Base-by-base conservation (phyloP, 2,329 filamentous ascomycete genomes). In the Ophiosphaerella korrae region DNA sequence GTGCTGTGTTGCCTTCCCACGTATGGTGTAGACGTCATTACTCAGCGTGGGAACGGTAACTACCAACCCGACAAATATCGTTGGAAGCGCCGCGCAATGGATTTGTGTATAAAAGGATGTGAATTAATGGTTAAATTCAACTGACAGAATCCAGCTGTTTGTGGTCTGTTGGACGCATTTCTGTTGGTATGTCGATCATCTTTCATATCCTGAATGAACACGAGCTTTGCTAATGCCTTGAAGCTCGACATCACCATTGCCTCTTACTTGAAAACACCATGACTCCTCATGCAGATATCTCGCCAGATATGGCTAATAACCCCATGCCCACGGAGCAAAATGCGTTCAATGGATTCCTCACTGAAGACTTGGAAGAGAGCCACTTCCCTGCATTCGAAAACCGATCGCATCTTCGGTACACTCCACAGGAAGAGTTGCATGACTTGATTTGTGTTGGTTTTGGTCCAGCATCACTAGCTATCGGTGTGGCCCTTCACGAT, bases 381-480 rank as follows among this genome's bases (percentile, higher is more conserved):
- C 56, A 63, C 35, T 64, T 69, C 23, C 61, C 64, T 31, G 57
- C 53, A 7, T 54, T 64, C 21, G 66, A 66, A 45, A 73, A 71
- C 50, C 63, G 67, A 32, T 81, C 80, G 9, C 74, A 78, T 52
- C 75, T 88, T 13, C 77, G 73, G 44, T 75, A 82, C n/a, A 79
- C 82, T 2, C 75, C 80, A 23, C 72, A 81, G 45, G 82, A 87
- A 57, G 84, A 89, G 42, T 77, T 91, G 29, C 88, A 92, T 71
- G 93, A 97, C 73, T 80, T 97, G 45, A 79, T 97, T 61, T 96
- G 92, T 74, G 85, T 96, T 48, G 93, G 93, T 21, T 97, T 97
- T 70, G 93, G 93, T 7, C 93, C 93, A 16, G 93, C 93, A 24
- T 94, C 91, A 53, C 81, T 97, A 32, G 88, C 92, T 14, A 88